phyloP scores from a whole-genome alignment of 228 moss, liverwort and hornwort species.

The Sphagnum fallax region DNA sequence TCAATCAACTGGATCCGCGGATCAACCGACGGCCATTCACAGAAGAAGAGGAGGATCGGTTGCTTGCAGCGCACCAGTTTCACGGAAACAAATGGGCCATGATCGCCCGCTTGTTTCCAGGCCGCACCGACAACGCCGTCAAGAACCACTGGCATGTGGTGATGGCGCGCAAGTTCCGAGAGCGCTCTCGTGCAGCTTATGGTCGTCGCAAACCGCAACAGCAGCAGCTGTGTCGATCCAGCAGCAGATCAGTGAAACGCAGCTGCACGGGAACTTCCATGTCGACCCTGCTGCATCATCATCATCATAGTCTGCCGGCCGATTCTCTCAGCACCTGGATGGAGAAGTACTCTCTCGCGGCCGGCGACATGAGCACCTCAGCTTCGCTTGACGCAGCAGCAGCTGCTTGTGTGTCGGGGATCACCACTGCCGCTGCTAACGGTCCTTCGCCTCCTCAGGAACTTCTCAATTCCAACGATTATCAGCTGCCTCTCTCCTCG shows the following conservation, averaged over 20 bases:
- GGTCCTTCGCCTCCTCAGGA: conserved; percentile 23
- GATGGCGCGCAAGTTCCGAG: conserved; percentile 86
- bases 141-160: conserved; percentile 99
- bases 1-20: conserved; percentile 89
- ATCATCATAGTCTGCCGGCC: conserved; percentile 7
- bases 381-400: conserved; percentile 14
- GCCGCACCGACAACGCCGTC: conserved; percentile 93
- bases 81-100: conserved; percentile 99
- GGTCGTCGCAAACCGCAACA: conserved; percentile 62
- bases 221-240: too few relatives aligned
- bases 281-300: conserved; percentile 13
- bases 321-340: conserved; percentile 77
- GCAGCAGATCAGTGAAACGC: conserved; percentile 21
- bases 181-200: conserved; percentile 53
- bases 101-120: conserved; percentile 91
- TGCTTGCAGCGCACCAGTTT: conserved; percentile 78
- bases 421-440: conserved; percentile 26
- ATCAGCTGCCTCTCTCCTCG: conserved; percentile 7
- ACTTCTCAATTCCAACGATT: conserved; percentile 23
- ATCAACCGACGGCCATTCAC: conserved; percentile 90
- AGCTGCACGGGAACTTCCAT: conserved; percentile 48
- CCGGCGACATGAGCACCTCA: conserved; percentile 7
- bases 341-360: conserved; percentile 59
- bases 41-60: conserved; percentile 89
- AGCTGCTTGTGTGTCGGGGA: conserved; percentile 4